phyloP scores from a whole-genome alignment of 345 rosid genomes.

The Arabidopsis arenosa region DNA sequence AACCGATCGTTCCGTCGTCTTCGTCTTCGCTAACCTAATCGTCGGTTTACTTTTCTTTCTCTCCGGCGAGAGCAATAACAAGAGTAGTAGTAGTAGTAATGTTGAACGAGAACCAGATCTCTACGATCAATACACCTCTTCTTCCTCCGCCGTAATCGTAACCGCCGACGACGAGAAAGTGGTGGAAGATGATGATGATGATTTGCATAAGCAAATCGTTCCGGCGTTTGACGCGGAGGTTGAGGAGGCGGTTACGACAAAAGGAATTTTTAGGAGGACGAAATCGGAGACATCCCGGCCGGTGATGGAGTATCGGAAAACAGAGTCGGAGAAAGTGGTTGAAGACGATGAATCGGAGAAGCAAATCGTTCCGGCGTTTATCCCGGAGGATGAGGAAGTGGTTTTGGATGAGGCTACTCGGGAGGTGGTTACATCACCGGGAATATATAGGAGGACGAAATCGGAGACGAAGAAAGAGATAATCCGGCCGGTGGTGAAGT shows the following conservation, averaged over 20 bases:
- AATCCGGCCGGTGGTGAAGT: not conserved
- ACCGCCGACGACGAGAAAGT: not conserved
- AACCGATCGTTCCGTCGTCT: conserved; percentile 18
- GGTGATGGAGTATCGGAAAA: not conserved
- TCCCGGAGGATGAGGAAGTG: not conserved
- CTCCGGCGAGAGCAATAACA: not conserved
- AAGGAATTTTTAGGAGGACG: not conserved
- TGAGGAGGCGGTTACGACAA: not conserved
- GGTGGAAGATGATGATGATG: not conserved
- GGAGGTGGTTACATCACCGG: not conserved
- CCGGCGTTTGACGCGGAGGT: conserved; percentile 7
- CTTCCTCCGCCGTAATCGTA: conserved; percentile 19
- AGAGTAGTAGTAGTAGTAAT: not conserved
- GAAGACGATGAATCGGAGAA: not conserved
- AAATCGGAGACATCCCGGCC: not conserved
- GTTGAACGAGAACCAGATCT: conserved; percentile 2
- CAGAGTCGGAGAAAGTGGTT: not conserved
- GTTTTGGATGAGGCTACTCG: not conserved
- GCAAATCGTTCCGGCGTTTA: conserved; percentile 17
- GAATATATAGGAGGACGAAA: conserved; percentile 4
- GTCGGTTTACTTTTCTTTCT: conserved; percentile 20
- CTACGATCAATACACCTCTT: conserved; percentile 31
- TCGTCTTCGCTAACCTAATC: conserved; percentile 21
- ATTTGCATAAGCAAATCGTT: conserved; percentile 12
- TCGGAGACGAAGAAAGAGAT: conserved; percentile 28